A percentile compares a stretch with the other conserved stretches of the same genome.
These are phyloP conservation scores for Solioccasus polychromus DNA, from an alignment of 768 basidiomycete species.

Conservation along the genomic window DNA sequence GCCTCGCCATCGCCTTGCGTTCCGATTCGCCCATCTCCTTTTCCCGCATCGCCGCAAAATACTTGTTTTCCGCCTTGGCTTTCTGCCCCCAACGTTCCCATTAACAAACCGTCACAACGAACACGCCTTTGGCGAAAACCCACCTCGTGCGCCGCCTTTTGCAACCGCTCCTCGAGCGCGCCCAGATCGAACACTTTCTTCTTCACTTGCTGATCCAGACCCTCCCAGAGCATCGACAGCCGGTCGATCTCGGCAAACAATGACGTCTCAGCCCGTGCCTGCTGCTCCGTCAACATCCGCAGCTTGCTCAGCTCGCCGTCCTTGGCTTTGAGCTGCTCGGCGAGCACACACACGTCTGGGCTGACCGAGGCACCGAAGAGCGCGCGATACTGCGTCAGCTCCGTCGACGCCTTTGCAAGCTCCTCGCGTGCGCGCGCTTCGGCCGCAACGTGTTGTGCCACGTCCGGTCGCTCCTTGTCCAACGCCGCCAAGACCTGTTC, in stretches of 20 bases:
- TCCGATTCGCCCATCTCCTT: constrained; percentile 82
- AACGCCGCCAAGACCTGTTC: constrained; percentile 48
- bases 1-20: constrained; percentile 59
- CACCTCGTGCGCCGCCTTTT: constrained; percentile 68
- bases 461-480: constrained; percentile 51
- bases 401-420: constrained; percentile 41
- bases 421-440: constrained; percentile 52
- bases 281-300: constrained; percentile 61
- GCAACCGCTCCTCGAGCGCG: constrained; percentile 67
- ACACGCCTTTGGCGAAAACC: too few relatives aligned
- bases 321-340: constrained; percentile 56
- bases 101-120: too few relatives aligned
- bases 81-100: constrained; percentile 48
- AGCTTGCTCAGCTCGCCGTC: constrained; percentile 66
- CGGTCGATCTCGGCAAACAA: constrained; percentile 84
- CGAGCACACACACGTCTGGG: constrained; percentile 51
- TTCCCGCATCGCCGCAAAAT: constrained; percentile 83
- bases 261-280: constrained; percentile 64
- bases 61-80: constrained; percentile 96
- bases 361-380: constrained; percentile 58
- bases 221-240: constrained; percentile 84
- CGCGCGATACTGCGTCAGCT: constrained; percentile 60
- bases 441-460: constrained; percentile 44
- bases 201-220: constrained; percentile 73
- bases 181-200: constrained; percentile 84